phyloP scores from a whole-genome alignment of 106 monocot genomes.

The Apostasia ramifera region DNA sequence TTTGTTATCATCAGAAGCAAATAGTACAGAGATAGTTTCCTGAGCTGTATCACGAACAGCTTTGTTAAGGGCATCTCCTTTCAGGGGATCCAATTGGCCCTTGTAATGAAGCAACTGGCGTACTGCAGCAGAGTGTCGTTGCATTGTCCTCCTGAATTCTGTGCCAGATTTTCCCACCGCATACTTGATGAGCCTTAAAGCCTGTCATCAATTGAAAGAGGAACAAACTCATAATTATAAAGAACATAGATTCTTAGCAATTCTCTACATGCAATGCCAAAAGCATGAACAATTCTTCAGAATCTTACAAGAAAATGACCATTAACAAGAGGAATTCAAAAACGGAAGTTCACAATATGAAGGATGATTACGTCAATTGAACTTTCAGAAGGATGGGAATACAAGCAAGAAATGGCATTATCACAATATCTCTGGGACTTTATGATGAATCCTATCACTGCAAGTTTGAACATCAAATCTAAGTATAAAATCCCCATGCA shows the following conservation, averaged over 20 bases:
- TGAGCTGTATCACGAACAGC: slow-evolving; percentile 93
- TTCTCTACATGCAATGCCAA: background rate
- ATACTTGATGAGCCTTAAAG: slow-evolving; percentile 82
- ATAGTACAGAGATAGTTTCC: slow-evolving; percentile 71
- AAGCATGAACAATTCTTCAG: background rate
- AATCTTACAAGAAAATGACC: background rate
- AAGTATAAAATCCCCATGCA: no score
- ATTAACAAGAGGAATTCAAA: background rate
- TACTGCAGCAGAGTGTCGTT: slow-evolving; percentile 69
- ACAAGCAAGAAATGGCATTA: background rate
- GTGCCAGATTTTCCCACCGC: slow-evolving; percentile 84
- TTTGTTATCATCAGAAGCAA: slow-evolving; percentile 64
- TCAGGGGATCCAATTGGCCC: slow-evolving; percentile 79
- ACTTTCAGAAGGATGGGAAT: background rate
- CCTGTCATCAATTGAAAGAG: slow-evolving; percentile 22
- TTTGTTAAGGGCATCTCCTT: slow-evolving; percentile 95
- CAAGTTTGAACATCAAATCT: background rate
- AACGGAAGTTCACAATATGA: background rate
- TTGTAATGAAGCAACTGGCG: slow-evolving; percentile 84
- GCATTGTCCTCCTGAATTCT: slow-evolving; percentile 94
- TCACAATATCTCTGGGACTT: background rate
- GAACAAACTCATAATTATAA: background rate
- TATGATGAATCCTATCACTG: background rate
- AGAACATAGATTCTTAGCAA: no score
- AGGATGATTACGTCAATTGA: background rate